Evolutionary conservation across 257 asterid species (phyloP).

Genomic region (Linderniella brevidens): DNA sequence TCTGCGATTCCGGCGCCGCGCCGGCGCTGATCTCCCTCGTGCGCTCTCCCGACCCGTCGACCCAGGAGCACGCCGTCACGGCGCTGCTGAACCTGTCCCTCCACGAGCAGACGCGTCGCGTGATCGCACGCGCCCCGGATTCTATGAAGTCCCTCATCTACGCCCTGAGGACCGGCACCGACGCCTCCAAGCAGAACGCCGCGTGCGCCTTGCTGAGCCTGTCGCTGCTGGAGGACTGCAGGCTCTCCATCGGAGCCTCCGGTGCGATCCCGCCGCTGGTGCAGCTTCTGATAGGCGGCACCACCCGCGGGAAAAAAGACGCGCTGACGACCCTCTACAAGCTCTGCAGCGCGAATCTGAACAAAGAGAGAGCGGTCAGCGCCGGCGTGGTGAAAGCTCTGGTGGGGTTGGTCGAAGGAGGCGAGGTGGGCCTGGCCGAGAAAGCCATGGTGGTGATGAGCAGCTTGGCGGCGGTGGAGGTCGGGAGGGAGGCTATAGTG

Average conservation of each 20-base stretch:
- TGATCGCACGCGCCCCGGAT: slow-evolving; percentile 34
- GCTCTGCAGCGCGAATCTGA: slow-evolving; percentile 50
- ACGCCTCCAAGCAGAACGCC: slow-evolving; percentile 78
- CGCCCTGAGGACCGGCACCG: slow-evolving; percentile 73
- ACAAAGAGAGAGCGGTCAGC: slow-evolving; percentile 77
- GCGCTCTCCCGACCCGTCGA: slow-evolving; percentile 54
- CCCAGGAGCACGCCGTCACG: slow-evolving; percentile 89
- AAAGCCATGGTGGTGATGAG: slow-evolving; percentile 95
- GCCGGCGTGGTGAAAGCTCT: slow-evolving; percentile 78
- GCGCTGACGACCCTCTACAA: slow-evolving; percentile 80
- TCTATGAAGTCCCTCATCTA: slow-evolving; percentile 63
- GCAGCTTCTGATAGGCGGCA: slow-evolving; percentile 51
- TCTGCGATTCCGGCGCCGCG: slow-evolving; percentile 80
- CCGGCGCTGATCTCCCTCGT: slow-evolving; percentile 65
- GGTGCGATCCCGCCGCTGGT: slow-evolving; percentile 89
- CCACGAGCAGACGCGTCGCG: slow-evolving; percentile 47
- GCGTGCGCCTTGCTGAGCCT: slow-evolving; percentile 79
- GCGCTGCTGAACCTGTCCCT: slow-evolving; percentile 77
- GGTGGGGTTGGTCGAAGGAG: slow-evolving; percentile 56
- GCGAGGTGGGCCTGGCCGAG: slow-evolving; percentile 79
- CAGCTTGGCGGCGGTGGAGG: slow-evolving; percentile 50
- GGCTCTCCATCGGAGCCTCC: slow-evolving; percentile 66
- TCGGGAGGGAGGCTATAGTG: slow-evolving; percentile 53
- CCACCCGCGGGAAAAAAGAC: slow-evolving; percentile 74
- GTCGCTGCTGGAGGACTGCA: slow-evolving; percentile 70